Percentiles rank a stretch among this genome's conserved stretches.
Evolutionary conservation across 352 stramenopile genomes (phyloP).

Genomic region (Aphanomyces euteiches): DNA sequence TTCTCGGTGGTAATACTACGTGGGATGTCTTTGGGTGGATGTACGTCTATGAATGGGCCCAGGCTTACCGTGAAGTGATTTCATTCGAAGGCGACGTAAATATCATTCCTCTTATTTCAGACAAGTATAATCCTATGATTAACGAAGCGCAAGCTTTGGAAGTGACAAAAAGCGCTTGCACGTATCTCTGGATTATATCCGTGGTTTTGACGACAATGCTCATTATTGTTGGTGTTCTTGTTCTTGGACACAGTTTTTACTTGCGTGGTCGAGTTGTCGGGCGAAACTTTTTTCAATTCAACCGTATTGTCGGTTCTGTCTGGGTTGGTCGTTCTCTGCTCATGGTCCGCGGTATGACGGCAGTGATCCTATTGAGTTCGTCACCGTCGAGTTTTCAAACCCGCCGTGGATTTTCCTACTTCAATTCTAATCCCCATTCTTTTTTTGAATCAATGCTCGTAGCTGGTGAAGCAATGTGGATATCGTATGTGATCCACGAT

Average conservation of each 20-base stretch:
- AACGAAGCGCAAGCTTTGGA: not conserved
- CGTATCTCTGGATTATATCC: not conserved
- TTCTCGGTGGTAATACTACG: not conserved
- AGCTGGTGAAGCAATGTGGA: slow-evolving; percentile 4
- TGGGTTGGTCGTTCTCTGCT: slow-evolving; percentile 20
- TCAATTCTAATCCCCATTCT: not conserved
- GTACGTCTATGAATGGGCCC: slow-evolving; percentile 9
- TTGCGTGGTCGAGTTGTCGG: too few species aligned
- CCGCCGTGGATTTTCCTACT: not conserved
- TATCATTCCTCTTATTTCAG: slow-evolving; percentile 15
- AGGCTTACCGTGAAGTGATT: slow-evolving; percentile 12
- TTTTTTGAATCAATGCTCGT: not conserved
- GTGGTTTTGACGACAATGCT: not conserved
- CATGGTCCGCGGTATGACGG: slow-evolving; percentile 8
- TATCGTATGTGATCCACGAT: slow-evolving; percentile 13
- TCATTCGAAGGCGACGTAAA: slow-evolving; percentile 21
- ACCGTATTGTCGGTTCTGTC: slow-evolving; percentile 12
- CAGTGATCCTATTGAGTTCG: slow-evolving; percentile 3
- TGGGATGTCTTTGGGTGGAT: slow-evolving; percentile 2
- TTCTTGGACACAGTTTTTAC: too few species aligned
- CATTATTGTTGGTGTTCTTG: too few species aligned
- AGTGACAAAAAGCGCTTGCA: not conserved
- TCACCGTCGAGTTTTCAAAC: not conserved
- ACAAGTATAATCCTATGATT: not conserved
- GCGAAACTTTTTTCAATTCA: slow-evolving; percentile 5